Conservation (phyloP, 106 monocot species). For the Ottelia alismoides region DNA sequence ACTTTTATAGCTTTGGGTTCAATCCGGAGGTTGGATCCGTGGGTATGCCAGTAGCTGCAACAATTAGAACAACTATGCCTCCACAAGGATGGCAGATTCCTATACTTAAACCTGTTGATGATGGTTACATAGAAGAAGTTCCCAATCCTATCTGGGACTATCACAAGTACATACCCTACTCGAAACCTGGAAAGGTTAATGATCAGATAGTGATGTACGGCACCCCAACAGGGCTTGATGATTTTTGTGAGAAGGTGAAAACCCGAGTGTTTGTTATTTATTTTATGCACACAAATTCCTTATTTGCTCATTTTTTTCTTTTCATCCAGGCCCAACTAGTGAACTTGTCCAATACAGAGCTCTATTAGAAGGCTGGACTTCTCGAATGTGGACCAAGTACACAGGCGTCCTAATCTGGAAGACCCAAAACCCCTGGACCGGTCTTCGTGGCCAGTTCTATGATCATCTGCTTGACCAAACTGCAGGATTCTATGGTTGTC, state of each 20-base stretch:
- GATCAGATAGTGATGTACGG: conserved; percentile 90
- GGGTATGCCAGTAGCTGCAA: conserved; percentile 86
- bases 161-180: conserved; percentile 94
- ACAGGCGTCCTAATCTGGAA: conserved; percentile 98
- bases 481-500: conserved; percentile 96
- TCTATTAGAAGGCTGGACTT: conserved; percentile 90
- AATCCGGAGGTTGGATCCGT: conserved; percentile 96
- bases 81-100: conserved; percentile 82
- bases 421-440: conserved; percentile 96
- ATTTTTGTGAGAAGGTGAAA: conserved; percentile 88
- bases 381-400: conserved; percentile 87
- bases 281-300: too few species aligned
- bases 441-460: conserved; percentile 94
- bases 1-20: conserved; percentile 77
- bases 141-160: conserved; percentile 96
- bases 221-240: conserved; percentile 63
- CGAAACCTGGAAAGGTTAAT: conserved; percentile 82
- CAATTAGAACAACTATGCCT: conserved; percentile 95
- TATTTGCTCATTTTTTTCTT: too few species aligned
- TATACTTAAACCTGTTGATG: conserved; percentile 33
- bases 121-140: conserved; percentile 73
- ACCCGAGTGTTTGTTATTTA: too few species aligned
- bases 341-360: conserved; percentile 93
- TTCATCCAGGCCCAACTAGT: conserved; percentile 97
- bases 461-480: conserved; percentile 97